Percentiles rank a stretch among this genome's conserved stretches.
Conservation (phyloP, 179 eudicot genomes). For the Beta corolliflora region DNA sequence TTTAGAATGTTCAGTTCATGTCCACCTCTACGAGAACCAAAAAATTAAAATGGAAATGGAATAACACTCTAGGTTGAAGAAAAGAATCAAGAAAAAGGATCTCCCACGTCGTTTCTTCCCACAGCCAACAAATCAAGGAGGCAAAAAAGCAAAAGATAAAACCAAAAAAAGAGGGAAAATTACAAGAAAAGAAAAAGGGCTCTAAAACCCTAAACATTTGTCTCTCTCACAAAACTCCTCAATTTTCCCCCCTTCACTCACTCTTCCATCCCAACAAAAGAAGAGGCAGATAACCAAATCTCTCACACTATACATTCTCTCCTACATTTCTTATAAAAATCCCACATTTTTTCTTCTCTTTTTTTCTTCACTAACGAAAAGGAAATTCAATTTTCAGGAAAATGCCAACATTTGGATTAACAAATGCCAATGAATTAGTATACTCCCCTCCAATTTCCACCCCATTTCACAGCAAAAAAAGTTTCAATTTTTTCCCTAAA, state of each 20-base stretch:
- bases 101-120: neutral
- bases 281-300: too few relatives aligned
- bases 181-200: neutral
- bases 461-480: constrained; percentile 32
- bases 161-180: neutral
- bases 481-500: constrained; percentile 20
- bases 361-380: neutral
- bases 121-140: neutral
- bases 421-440: constrained; percentile 38
- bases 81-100: too few relatives aligned
- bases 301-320: constrained; percentile 6
- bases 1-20: too few relatives aligned
- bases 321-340: neutral
- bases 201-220: constrained; percentile 28
- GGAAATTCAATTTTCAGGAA: neutral
- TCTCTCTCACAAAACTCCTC: too few relatives aligned
- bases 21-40: too few relatives aligned
- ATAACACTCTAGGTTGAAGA: too few relatives aligned
- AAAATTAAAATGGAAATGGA: too few relatives aligned
- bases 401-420: constrained; percentile 38
- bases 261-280: neutral
- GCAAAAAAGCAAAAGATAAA: too few relatives aligned
- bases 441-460: constrained; percentile 31
- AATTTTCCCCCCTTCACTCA: neutral
- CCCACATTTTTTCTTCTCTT: neutral